These are phyloP conservation scores for Penicillium crustosum DNA, from an alignment of 2,329 filamentous ascomycete genomes.

Conservation along the genomic window DNA sequence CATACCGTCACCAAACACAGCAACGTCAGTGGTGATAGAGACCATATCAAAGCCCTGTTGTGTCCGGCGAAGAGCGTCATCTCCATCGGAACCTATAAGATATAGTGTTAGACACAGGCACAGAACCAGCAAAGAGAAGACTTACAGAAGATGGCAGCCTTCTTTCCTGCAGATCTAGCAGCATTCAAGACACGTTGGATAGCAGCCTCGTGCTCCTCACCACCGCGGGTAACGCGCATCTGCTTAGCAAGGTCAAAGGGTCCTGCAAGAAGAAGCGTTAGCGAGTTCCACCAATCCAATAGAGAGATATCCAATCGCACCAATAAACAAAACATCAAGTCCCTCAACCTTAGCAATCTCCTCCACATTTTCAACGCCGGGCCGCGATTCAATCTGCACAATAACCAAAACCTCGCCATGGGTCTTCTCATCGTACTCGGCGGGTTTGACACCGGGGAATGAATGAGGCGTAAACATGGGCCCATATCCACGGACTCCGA, in stretches of 20 bases:
- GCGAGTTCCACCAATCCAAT: neutral
- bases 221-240: slow-evolving; percentile 36
- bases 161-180: slow-evolving; percentile 39
- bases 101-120: neutral
- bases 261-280: slow-evolving; percentile 14
- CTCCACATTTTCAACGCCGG: slow-evolving; percentile 46
- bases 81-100: slow-evolving; percentile 34
- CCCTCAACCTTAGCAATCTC: slow-evolving; percentile 45
- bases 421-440: slow-evolving; percentile 37
- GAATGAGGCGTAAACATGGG: slow-evolving; percentile 38
- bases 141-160: slow-evolving; percentile 46
- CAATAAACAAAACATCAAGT: slow-evolving; percentile 44
- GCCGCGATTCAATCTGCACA: slow-evolving; percentile 45
- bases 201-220: slow-evolving; percentile 42
- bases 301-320: slow-evolving; percentile 13
- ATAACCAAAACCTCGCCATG: slow-evolving; percentile 34
- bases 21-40: slow-evolving; percentile 41
- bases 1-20: slow-evolving; percentile 36
- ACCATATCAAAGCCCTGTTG: slow-evolving; percentile 45
- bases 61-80: slow-evolving; percentile 34
- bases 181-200: slow-evolving; percentile 40
- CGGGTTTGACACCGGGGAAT: slow-evolving; percentile 28
- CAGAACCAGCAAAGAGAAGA: neutral
- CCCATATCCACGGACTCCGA: slow-evolving; percentile 36
- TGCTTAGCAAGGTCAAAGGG: slow-evolving; percentile 43